Base-by-base conservation (phyloP, 164 flowering plant species). In the Vitis rotundifolia region DNA sequence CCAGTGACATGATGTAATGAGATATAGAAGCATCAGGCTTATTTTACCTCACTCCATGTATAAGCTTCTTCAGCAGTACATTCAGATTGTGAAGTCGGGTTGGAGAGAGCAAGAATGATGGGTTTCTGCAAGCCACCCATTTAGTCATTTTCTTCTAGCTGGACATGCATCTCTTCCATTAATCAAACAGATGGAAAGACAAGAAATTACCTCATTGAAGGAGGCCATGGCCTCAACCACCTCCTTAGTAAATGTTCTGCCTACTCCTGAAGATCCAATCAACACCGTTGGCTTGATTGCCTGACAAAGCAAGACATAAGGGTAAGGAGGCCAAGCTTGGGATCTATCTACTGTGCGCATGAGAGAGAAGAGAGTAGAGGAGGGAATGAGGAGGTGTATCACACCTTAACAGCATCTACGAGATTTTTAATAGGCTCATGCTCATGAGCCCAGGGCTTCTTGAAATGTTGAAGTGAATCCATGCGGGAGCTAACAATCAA, bases 381-480 rank as follows among this genome's bases (percentile, higher is more conserved):
- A 61, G 47, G 12, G 56, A 57, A 51, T n/a, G 53, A 56, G 6
- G 54, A 29, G 55, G 53, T 14, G 64, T 12, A 47, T 60, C 75
- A 51, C 61, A 89, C 99, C 79, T 95, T 89, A 61, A 95, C 88
- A 77, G 97, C 99, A 71, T 91, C 88, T 49, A 88, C 61, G 58
- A 95, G 89, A 22, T 78, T 78, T 50, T 71, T 84, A 37, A 90
- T 77, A 7, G 98, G 98, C 73, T 91, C 91, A 70, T 90, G 99
- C 10, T 93, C 98, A 80, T 95, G 99, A 64, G 98, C 98, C 99
- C 99, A 95, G 8, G 97, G 97, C 81, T 85, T 83, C 86, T 95
- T 95, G 79, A 95, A 95, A 82, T 93, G 94, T 77, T 91, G 97
- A 50, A 95, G 93, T 12, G 97, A 86, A 51, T 89, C 97, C 77